Evolutionary conservation across 176 grass and related monocot genomes (phyloP).

Genomic region (Aegilops bicornis): DNA sequence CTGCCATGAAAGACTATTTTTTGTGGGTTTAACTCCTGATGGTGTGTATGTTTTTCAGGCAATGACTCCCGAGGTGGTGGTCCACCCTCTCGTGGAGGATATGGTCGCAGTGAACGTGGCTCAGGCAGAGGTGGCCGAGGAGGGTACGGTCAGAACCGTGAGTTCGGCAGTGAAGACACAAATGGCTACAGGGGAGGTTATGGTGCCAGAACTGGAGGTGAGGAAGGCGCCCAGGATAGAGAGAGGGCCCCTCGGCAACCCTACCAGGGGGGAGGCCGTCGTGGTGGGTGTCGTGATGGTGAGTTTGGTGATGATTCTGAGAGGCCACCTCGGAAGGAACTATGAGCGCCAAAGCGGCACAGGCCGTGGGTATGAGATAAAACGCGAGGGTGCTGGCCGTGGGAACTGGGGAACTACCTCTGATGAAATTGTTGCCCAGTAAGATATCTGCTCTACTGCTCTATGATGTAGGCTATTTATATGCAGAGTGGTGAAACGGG

Average conservation of each 20-base stretch:
- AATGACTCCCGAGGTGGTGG: conserved; percentile 39
- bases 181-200: conserved; percentile 65
- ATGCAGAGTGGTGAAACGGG: background rate
- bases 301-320: conserved; percentile 59
- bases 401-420: conserved; percentile 87
- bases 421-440: conserved; percentile 63
- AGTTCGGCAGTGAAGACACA: conserved; percentile 48
- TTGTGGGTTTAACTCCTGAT: background rate
- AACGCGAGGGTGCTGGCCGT: conserved; percentile 71
- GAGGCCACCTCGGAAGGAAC: conserved; percentile 55
- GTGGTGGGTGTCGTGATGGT: conserved; percentile 54
- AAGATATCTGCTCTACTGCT: conserved; percentile 10
- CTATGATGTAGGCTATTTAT: background rate
- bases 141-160: conserved; percentile 48
- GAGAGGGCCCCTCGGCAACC: conserved; percentile 50
- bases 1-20: background rate
- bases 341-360: conserved; percentile 85
- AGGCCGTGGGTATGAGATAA: conserved; percentile 73
- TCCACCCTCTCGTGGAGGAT: conserved; percentile 50
- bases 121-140: conserved; percentile 59
- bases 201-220: conserved; percentile 46
- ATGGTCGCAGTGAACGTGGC: conserved; percentile 48
- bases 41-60: conserved; percentile 31
- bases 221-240: conserved; percentile 45
- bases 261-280: conserved; percentile 49